Evolutionary conservation across 768 basidiomycete genomes (phyloP), one percentile per base, ranked within the genome.

Genomic region (Tricholoma hemisulphureum): DNA sequence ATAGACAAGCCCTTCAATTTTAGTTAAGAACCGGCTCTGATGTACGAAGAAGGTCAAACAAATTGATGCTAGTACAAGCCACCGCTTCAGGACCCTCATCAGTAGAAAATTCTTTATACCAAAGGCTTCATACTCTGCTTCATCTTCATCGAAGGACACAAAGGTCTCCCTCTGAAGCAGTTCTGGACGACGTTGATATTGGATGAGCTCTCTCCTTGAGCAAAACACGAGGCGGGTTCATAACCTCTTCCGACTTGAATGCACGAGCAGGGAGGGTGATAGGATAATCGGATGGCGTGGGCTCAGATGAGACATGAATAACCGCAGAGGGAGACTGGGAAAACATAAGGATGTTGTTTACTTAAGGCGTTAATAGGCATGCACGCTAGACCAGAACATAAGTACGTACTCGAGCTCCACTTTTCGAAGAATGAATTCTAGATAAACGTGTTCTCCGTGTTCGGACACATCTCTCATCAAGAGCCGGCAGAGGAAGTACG

Each of bases 41-140:
- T 48, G 46, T 28, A 48, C 46, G 46, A 26, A 48, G 46, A 48
- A 48, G 46, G 46, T 48, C 24, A 48, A 48, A 48, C 46, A 48
- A 48, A 28, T 48, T 48, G 46, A 48, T 11, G 16, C 46, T 26
- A 46, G 45, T 46, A 26, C 23, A 46, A 26, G 45, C 45, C 45
- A 46, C 24, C 24, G 46, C 46, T 48, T 48, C 46, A n/a, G 45
- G 45, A 46, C 45, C 46, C 46, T 48, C 46, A 48, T 48, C 46
- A 48, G 46, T 28, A 48, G 28, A 28, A 48, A 48, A 48, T 28
- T 28, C 24, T 48, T 48, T 48, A 48, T 48, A 48, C 46, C 24
- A 28, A 48, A 48, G 46, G 10, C 46, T 48, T 48, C 24, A 46
- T 46, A 26, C 45, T 26, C 45, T 48, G 46, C 46, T 48, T 48